A percentile compares a stretch with the other conserved stretches of the same genome.
Evolutionary conservation across 1,139 yeast genomes (phyloP).

Genomic region (Suzukiozyma palmioleophila): DNA sequence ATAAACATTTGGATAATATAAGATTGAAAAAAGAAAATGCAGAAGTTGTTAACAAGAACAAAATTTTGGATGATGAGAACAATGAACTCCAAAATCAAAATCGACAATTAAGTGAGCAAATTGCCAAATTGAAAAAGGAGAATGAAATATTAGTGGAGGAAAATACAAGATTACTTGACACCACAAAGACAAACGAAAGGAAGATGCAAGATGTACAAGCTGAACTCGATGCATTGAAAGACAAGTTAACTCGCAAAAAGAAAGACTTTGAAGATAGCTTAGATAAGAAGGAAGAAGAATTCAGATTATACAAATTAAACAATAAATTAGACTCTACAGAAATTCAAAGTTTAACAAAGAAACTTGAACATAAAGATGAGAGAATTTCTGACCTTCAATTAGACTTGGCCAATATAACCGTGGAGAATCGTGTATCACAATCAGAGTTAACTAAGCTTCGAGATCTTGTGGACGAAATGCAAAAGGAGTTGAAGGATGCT

Average conservation of each 20-base stretch:
- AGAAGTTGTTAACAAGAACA: slow-evolving; percentile 13
- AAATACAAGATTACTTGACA: slow-evolving; percentile 10
- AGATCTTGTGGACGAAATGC: slow-evolving; percentile 19
- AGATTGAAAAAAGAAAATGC: slow-evolving; percentile 30
- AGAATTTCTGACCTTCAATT: slow-evolving; percentile 26
- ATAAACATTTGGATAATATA: slow-evolving; percentile 42
- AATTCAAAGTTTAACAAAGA: slow-evolving; percentile 16
- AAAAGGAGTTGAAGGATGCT: slow-evolving; percentile 26
- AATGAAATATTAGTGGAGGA: slow-evolving; percentile 16
- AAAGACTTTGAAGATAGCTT: slow-evolving; percentile 5
- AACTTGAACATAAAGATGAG: slow-evolving; percentile 24
- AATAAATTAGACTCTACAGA: slow-evolving; percentile 27
- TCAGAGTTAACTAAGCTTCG: slow-evolving; percentile 18
- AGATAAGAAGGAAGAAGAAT: slow-evolving; percentile 7
- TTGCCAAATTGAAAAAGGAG: slow-evolving; percentile 32
- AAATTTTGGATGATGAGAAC: slow-evolving; percentile 10
- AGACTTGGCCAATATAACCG: slow-evolving; percentile 17
- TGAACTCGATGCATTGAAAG: slow-evolving; percentile 7
- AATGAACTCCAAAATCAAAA: slow-evolving; percentile 7
- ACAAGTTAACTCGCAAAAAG: slow-evolving; percentile 1
- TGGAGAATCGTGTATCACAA: slow-evolving; percentile 12
- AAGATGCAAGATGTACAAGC: slow-evolving; percentile 6
- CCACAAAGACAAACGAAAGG: slow-evolving; percentile 8
- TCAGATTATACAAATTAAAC: slow-evolving; percentile 9
- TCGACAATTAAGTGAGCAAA: slow-evolving; percentile 18